Base-by-base conservation (phyloP, 768 basidiomycete species). In the Lactarius pseudohatsudake region DNA sequence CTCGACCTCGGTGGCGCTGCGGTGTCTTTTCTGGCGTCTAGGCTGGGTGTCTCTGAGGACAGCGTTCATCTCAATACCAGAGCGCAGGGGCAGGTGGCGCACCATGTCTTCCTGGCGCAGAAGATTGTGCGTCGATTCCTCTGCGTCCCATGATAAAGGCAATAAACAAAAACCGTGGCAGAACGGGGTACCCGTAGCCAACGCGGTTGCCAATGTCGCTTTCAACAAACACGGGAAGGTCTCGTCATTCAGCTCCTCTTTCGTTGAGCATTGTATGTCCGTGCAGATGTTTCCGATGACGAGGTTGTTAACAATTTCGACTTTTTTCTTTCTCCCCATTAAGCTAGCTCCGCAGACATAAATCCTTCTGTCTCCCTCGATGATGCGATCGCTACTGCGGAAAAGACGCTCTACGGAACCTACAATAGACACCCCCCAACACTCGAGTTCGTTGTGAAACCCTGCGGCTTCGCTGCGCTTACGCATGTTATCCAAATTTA, bases 121-220 rank as follows among this genome's bases (percentile, higher is more conserved):
- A 65, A 70, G 62, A 68, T 69, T 30, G 71, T 74, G 56, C 13
- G 70, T 64, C 30, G 2, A 5, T 32, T 36, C 4, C 59, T 28
- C 13, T 32, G 26, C 30, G 38, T 26, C 34, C n/a, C 20, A 32
- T 36, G 20, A 13, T 28, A 4, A 4, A 36, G 28, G 40, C 32
- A 8, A 10, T 45, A 45, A 58, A 20, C 20, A 18, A 10, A 9
- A 6, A 5, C 22, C 15, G 13, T 5, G 8, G 32, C 57, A 78
- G 77, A 72, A 77, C 57, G 76, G 77, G n/a, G 72, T 79, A 15
- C 71, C 76, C 0, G 74, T 79, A 53, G 74, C 75, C n/a, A 79
- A 79, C 66, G 80, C 80, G 2, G 81, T 82, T 6, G 81, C 80
- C 2, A 81, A 82, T 64, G 76, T 81, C 20, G 78, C 78, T 2